Evolutionary conservation across 164 flowering plant species (phyloP).

Genomic region (Liquidambar formosana): DNA sequence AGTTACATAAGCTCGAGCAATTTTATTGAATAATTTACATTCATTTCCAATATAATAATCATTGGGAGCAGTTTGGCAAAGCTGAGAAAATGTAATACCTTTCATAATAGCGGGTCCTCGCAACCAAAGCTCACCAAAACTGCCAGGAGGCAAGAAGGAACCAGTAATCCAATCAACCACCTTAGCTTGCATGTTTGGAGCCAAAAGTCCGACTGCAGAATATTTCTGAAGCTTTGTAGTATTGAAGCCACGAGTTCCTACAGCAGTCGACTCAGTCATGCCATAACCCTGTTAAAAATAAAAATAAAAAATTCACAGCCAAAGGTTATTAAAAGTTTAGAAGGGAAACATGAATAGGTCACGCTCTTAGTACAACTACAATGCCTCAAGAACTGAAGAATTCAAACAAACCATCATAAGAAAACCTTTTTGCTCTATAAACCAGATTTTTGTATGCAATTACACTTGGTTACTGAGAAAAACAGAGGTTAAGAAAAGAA

Average conservation of each 20-base stretch:
- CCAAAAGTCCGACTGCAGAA: slow-evolving; percentile 68
- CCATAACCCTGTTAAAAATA: slow-evolving; percentile 75
- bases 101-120: slow-evolving; percentile 74
- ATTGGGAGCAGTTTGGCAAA: background rate
- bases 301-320: background rate
- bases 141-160: slow-evolving; percentile 58
- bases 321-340: background rate
- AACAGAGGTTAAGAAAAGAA: no score
- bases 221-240: slow-evolving; percentile 35
- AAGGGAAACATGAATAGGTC: background rate
- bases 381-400: background rate
- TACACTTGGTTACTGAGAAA: no score
- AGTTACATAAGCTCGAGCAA: background rate
- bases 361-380: background rate
- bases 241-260: slow-evolving; percentile 83
- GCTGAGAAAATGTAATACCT: slow-evolving; percentile 39
- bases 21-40: background rate
- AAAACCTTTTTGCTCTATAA: no score
- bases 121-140: slow-evolving; percentile 71
- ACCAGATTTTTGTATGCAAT: no score
- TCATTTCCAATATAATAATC: no score
- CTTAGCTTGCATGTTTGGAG: slow-evolving; percentile 79
- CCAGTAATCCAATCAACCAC: slow-evolving; percentile 59
- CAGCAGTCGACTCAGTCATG: slow-evolving; percentile 83
- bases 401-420: no score